Conservation (phyloP, 2,329 filamentous ascomycete species). For the Rhexocercosporidium sp. region DNA sequence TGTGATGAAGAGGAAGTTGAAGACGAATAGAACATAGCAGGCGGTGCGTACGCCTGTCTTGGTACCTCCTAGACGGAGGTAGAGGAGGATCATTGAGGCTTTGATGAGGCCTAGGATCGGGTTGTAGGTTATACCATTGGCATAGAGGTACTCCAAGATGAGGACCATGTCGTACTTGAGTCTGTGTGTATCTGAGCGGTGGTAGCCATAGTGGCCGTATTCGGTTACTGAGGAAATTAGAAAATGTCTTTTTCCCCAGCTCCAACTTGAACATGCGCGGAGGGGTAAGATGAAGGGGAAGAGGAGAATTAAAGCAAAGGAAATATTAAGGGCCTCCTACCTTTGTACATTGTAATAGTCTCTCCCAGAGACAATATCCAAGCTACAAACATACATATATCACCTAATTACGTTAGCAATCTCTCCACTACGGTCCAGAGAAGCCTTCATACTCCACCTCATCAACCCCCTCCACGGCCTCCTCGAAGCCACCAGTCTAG, state of each 20-base stretch:
- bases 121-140: conserved; percentile 50
- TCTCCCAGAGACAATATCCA: conserved; percentile 21
- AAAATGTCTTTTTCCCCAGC: too few species aligned
- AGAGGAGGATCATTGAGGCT: conserved; percentile 51
- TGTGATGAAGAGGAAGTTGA: conserved; percentile 8
- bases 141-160: conserved; percentile 7
- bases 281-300: not conserved
- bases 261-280: not conserved
- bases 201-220: conserved; percentile 31
- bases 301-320: not conserved
- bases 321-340: not conserved
- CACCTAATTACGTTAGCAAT: conserved; percentile 17
- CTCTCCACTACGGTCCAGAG: not conserved
- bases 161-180: not conserved
- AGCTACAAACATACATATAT: conserved; percentile 27
- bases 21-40: conserved; percentile 14
- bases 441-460: conserved; percentile 26
- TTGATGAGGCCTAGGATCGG: conserved; percentile 53
- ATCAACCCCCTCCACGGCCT: conserved; percentile 25
- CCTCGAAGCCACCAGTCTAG: conserved; percentile 20
- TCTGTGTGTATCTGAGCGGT: conserved; percentile 19
- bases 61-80: conserved; percentile 48
- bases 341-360: conserved; percentile 18
- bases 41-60: conserved; percentile 19
- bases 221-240: conserved; percentile 24